Percentiles rank a stretch among this genome's conserved stretches.
These are phyloP conservation scores for Glonium stellatum DNA, from an alignment of 495 filamentous ascomycete species.

Conservation along the genomic window DNA sequence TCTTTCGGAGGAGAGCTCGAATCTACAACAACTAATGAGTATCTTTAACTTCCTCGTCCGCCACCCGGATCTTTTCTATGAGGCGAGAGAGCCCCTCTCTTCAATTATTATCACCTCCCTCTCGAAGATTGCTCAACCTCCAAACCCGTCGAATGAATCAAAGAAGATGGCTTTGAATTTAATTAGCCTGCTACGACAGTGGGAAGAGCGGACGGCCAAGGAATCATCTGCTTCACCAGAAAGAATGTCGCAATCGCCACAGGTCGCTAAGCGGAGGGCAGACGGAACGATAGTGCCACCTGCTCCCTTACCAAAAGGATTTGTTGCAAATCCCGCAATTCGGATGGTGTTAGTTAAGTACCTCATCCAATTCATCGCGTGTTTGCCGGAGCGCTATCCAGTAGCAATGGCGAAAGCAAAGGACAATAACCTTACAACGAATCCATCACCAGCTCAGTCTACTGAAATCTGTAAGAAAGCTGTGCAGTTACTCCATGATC, in stretches of 20 bases:
- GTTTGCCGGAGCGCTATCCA: slow-evolving; percentile 74
- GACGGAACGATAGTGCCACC: slow-evolving; percentile 48
- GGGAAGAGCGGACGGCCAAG: slow-evolving; percentile 74
- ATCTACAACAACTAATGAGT: slow-evolving; percentile 90
- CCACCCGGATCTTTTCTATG: slow-evolving; percentile 89
- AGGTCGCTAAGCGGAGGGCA: slow-evolving; percentile 66
- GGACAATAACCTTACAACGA: slow-evolving; percentile 31
- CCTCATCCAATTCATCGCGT: slow-evolving; percentile 86
- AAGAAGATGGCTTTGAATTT: slow-evolving; percentile 88
- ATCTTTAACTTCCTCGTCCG: slow-evolving; percentile 95
- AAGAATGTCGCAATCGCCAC: slow-evolving; percentile 59
- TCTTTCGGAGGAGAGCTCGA: slow-evolving; percentile 89
- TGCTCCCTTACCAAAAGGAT: slow-evolving; percentile 14
- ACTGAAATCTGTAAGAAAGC: slow-evolving; percentile 82
- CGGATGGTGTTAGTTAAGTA: slow-evolving; percentile 81
- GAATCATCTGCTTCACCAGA: slow-evolving; percentile 35
- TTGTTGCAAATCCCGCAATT: slow-evolving; percentile 42
- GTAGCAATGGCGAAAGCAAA: slow-evolving; percentile 62
- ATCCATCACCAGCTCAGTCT: slow-evolving; percentile 46
- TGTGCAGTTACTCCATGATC: slow-evolving; percentile 70
- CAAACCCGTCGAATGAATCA: slow-evolving; percentile 83
- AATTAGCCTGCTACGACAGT: slow-evolving; percentile 81
- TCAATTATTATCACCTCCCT: slow-evolving; percentile 82
- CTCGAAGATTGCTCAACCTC: slow-evolving; percentile 75
- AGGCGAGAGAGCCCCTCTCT: slow-evolving; percentile 84